Conservation (phyloP, 2,329 filamentous ascomycete genomes). For the Neofusicoccum sp. region DNA sequence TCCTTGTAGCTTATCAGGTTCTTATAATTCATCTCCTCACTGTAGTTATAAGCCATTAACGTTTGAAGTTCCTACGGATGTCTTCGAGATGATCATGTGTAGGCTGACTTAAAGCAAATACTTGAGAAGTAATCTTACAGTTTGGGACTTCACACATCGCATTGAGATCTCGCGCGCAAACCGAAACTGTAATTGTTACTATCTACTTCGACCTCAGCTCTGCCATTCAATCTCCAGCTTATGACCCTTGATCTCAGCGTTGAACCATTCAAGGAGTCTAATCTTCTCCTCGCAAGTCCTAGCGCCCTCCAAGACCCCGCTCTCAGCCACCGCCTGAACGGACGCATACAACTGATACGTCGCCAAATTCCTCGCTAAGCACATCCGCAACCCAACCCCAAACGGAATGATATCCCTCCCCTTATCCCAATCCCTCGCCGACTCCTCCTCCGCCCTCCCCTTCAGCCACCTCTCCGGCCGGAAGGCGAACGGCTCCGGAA, state of each 20-base stretch:
- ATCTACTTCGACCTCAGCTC: too few relatives aligned
- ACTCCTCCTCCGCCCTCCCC: background rate
- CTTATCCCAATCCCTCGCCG: too few relatives aligned
- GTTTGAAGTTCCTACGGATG: too few relatives aligned
- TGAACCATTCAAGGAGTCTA: background rate
- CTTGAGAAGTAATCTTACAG: too few relatives aligned
- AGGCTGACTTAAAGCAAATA: too few relatives aligned
- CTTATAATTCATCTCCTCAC: too few relatives aligned
- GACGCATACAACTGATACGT: background rate
- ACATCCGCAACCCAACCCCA: background rate
- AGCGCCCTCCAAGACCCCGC: background rate
- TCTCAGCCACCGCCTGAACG: background rate
- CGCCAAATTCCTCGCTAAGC: background rate
- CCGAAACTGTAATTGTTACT: too few relatives aligned
- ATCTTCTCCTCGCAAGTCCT: background rate
- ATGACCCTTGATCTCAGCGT: background rate
- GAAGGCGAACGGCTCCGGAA: constrained; percentile 35
- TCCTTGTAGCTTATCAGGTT: too few relatives aligned
- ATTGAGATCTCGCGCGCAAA: too few relatives aligned
- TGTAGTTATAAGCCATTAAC: too few relatives aligned
- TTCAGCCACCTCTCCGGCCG: constrained; percentile 40
- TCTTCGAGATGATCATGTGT: too few relatives aligned
- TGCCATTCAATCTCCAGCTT: background rate
- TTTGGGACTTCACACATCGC: too few relatives aligned
- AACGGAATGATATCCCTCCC: background rate